Percentiles rank a stretch among this genome's conserved stretches.
phyloP scores from a whole-genome alignment of 306 rosid genomes.

The Quercus variabilis region DNA sequence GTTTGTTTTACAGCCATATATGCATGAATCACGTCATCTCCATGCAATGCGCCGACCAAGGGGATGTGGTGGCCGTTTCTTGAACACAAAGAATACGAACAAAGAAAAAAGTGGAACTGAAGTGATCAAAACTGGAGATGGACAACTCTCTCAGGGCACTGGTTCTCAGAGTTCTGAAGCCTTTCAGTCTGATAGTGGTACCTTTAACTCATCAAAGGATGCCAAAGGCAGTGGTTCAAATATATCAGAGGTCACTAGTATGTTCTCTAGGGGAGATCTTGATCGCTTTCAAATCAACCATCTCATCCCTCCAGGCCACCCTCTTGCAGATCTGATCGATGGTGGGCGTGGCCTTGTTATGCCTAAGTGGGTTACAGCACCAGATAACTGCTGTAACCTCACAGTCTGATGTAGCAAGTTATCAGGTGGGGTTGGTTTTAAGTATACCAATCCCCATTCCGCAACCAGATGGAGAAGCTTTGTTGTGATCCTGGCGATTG shows the following conservation, averaged over 20 bases:
- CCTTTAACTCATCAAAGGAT: constrained; percentile 68
- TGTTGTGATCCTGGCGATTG: constrained; percentile 20
- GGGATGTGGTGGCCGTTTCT: constrained; percentile 91
- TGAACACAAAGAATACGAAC: constrained; percentile 50
- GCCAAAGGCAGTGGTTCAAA: constrained; percentile 55
- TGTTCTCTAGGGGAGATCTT: constrained; percentile 49
- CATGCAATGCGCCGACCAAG: constrained; percentile 95
- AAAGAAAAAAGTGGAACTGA: constrained; percentile 26
- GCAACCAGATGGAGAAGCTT: constrained; percentile 46
- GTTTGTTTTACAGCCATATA: constrained; percentile 66
- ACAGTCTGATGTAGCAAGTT: constrained; percentile 49
- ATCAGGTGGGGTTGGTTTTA: constrained; percentile 32
- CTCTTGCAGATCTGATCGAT: constrained; percentile 50
- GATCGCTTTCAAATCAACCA: constrained; percentile 47
- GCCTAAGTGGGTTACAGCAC: constrained; percentile 82
- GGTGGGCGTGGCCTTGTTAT: constrained; percentile 47
- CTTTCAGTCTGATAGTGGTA: constrained; percentile 66
- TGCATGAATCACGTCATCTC: constrained; percentile 96
- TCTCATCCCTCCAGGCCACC: constrained; percentile 42
- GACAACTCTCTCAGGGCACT: constrained; percentile 31
- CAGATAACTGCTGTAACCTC: constrained; percentile 65
- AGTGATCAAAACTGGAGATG: constrained; percentile 30
- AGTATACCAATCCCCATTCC: constrained; percentile 32
- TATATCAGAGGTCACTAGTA: constrained; percentile 78
- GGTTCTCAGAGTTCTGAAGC: constrained; percentile 70